Evolutionary conservation across 2,329 filamentous ascomycete genomes (phyloP).

Genomic region (Colletotrichum chlorophyti): DNA sequence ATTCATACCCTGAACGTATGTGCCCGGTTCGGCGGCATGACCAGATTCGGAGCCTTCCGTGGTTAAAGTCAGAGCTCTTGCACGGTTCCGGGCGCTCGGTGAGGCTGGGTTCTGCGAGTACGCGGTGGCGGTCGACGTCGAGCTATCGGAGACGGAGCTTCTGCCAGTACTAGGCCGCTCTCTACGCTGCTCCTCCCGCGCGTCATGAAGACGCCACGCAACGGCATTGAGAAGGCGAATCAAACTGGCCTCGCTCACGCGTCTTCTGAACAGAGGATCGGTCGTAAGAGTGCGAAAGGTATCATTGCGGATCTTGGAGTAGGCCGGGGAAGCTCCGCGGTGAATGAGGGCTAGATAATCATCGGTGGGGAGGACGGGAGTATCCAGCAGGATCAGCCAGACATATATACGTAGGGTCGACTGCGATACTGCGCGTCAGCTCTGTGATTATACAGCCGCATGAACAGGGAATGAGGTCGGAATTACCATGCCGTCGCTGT

Average conservation of each 20-base stretch:
- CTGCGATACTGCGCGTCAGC: conserved; percentile 50
- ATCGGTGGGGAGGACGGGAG: conserved; percentile 83
- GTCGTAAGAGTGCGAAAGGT: conserved; percentile 96
- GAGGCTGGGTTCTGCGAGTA: conserved; percentile 47
- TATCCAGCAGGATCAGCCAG: conserved; percentile 92
- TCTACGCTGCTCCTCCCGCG: conserved; percentile 58
- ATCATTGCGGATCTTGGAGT: conserved; percentile 97
- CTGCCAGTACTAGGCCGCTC: conserved; percentile 45
- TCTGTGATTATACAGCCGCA: too few relatives aligned
- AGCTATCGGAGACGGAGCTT: conserved; percentile 38
- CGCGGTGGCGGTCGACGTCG: conserved; percentile 38
- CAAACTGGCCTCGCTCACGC: conserved; percentile 93
- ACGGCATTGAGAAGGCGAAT: conserved; percentile 94
- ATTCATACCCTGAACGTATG: conserved; percentile 99
- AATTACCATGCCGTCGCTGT: conserved; percentile 79
- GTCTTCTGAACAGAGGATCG: conserved; percentile 93
- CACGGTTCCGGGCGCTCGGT: conserved; percentile 55
- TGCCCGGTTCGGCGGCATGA: conserved; percentile 70
- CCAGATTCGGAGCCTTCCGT: conserved; percentile 64
- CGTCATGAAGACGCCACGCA: conserved; percentile 91
- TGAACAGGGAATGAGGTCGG: neutral
- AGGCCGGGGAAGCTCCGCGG: conserved; percentile 90
- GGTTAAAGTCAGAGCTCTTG: conserved; percentile 65
- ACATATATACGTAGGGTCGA: conserved; percentile 93
- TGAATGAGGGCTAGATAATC: conserved; percentile 90